Conservation (phyloP, 1,139 yeast species). For the Nadsonia commutata region DNA sequence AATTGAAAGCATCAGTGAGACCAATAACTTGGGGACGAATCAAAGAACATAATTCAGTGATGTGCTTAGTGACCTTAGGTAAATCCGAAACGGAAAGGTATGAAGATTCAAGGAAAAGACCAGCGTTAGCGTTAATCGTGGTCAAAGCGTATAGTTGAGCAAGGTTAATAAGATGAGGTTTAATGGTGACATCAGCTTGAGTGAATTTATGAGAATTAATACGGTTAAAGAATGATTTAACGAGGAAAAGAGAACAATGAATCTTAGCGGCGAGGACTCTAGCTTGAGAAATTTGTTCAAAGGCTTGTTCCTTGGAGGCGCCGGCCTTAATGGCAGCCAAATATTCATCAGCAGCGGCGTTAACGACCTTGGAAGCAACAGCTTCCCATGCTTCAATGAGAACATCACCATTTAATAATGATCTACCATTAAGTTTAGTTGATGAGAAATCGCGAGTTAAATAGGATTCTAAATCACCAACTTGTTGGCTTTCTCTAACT, state of each 20-base stretch:
- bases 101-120: conserved; percentile 54
- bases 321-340: conserved; percentile 15
- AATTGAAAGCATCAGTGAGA: conserved; percentile 78
- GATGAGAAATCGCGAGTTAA: conserved; percentile 15
- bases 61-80: conserved; percentile 21
- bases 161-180: conserved; percentile 31
- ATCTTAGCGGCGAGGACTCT: conserved; percentile 31
- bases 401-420: conserved; percentile 19
- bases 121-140: conserved; percentile 62
- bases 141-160: conserved; percentile 52
- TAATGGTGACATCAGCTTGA: conserved; percentile 16
- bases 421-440: conserved; percentile 12
- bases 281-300: conserved; percentile 29
- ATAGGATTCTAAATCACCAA: conserved; percentile 21
- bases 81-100: conserved; percentile 31
- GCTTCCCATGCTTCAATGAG: conserved; percentile 28
- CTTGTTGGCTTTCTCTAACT: conserved; percentile 18
- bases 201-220: conserved; percentile 10
- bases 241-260: conserved; percentile 26
- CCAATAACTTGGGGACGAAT: conserved; percentile 60
- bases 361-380: conserved; percentile 24
- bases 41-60: conserved; percentile 22
- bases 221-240: conserved; percentile 24
- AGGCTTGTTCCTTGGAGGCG: conserved; percentile 22
- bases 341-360: conserved; percentile 22